Percentiles rank a stretch among this genome's conserved stretches.
These are phyloP conservation scores for Leishmania tropica DNA, from an alignment of 208 protist species.

Conservation along the genomic window DNA sequence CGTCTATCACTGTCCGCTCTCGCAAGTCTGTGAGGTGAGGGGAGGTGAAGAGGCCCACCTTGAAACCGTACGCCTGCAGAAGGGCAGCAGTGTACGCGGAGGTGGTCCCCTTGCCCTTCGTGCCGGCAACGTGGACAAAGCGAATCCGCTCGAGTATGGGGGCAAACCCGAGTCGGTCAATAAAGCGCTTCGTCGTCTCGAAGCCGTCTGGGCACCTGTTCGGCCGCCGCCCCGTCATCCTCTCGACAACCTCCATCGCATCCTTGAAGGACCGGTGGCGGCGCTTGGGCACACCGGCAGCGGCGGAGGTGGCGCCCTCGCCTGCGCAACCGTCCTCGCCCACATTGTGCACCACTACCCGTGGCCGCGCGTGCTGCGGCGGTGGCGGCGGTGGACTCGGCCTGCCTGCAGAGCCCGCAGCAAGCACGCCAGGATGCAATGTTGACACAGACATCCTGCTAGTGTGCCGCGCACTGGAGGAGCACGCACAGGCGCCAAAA, in stretches of 20 bases:
- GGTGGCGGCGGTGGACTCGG: background rate
- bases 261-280: conserved; percentile 64
- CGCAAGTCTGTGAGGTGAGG: conserved; percentile 88
- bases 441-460: conserved; percentile 30
- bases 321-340: conserved; percentile 20
- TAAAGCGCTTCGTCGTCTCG: conserved; percentile 70
- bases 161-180: conserved; percentile 91
- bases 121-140: conserved; percentile 93
- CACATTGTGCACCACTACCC: conserved; percentile 16
- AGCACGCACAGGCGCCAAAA: background rate
- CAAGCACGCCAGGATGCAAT: conserved; percentile 33
- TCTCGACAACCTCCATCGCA: conserved; percentile 53
- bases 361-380: background rate
- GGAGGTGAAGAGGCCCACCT: conserved; percentile 92
- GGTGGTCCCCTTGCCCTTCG: conserved; percentile 93
- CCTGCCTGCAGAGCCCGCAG: background rate
- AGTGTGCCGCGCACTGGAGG: background rate
- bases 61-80: conserved; percentile 81
- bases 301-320: background rate
- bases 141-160: conserved; percentile 93
- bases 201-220: conserved; percentile 85
- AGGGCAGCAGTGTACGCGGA: conserved; percentile 80
- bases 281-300: conserved; percentile 6
- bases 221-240: conserved; percentile 44
- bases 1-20: conserved; percentile 87